A percentile compares a stretch with the other conserved stretches of the same genome.
Conservation (phyloP, 139 green algal genomes). For the Chlamydomonas eustigma region DNA sequence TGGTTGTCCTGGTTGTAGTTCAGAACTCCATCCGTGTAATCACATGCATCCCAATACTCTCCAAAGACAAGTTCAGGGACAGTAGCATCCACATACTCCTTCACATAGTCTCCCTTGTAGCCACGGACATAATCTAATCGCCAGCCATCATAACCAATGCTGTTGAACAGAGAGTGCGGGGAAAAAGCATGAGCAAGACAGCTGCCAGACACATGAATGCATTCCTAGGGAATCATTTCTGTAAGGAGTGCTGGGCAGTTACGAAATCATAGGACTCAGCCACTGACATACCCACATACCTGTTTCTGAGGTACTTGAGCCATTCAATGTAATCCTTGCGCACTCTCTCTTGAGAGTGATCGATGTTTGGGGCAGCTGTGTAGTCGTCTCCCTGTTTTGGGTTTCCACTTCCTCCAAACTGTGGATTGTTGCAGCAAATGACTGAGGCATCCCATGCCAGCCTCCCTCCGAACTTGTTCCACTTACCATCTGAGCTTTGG, state of each 20-base stretch:
- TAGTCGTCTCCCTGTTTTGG: conserved; percentile 81
- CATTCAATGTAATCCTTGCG: conserved; percentile 78
- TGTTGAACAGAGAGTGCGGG: not conserved
- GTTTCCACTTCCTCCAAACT: conserved; percentile 74
- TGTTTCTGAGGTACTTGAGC: conserved; percentile 79
- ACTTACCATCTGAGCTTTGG: not conserved
- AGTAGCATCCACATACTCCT: conserved; percentile 78
- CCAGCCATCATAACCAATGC: conserved; percentile 91
- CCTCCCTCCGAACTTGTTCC: conserved; percentile 40
- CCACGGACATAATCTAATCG: conserved; percentile 93
- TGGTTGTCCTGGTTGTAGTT: conserved; percentile 90
- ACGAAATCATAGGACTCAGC: too few species aligned
- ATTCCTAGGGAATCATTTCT: too few species aligned
- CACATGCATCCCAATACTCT: conserved; percentile 94
- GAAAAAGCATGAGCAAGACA: too few species aligned
- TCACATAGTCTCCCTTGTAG: conserved; percentile 51
- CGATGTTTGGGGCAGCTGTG: conserved; percentile 87
- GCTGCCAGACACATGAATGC: too few species aligned
- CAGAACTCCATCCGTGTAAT: conserved; percentile 90
- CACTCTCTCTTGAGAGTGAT: conserved; percentile 81
- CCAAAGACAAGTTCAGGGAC: conserved; percentile 86
- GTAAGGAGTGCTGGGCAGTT: too few species aligned
- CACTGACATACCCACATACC: too few species aligned
- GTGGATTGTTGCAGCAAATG: conserved; percentile 81
- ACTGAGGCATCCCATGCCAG: conserved; percentile 80